Percentiles rank a stretch among this genome's conserved stretches.
Conservation (phyloP, 2,329 filamentous ascomycete species). For the Hypomyces perniciosus region DNA sequence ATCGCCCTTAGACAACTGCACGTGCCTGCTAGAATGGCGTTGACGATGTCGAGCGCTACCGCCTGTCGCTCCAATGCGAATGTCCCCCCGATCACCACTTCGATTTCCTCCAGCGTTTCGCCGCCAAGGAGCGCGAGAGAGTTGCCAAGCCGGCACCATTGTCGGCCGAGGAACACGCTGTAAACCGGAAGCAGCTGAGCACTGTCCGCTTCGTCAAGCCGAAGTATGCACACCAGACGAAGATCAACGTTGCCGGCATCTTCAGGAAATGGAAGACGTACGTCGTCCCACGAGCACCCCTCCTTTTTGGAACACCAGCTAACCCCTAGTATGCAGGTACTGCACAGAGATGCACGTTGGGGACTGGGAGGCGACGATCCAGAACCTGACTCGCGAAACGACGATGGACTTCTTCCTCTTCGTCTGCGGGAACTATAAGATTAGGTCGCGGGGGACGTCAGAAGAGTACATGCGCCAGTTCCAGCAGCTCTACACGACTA, state of each 20-base stretch:
- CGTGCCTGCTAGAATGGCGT: not conserved
- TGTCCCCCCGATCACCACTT: conserved; percentile 10
- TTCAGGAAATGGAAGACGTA: conserved; percentile 20
- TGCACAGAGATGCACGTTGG: conserved; percentile 17
- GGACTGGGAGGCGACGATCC: conserved; percentile 16
- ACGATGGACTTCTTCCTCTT: conserved; percentile 23
- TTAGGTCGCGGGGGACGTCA: conserved; percentile 18
- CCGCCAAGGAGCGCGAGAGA: conserved; percentile 5
- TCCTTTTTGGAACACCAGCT: conserved; percentile 1
- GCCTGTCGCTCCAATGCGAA: not conserved
- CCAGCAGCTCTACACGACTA: conserved; percentile 21
- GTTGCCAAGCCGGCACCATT: conserved; percentile 14
- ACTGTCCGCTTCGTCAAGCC: conserved; percentile 17
- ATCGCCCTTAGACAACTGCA: not conserved
- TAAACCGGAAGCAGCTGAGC: conserved; percentile 15
- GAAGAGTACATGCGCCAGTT: conserved; percentile 23
- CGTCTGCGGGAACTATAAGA: conserved; percentile 19
- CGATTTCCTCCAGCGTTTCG: conserved; percentile 12
- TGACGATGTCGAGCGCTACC: not conserved
- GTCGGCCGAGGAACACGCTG: conserved; percentile 16
- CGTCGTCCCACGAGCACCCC: not conserved
- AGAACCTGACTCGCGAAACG: conserved; percentile 14
- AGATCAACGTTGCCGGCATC: conserved; percentile 20
- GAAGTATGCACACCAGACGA: conserved; percentile 16
- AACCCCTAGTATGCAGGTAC: conserved; percentile 14